phyloP scores from a whole-genome alignment of 768 basidiomycete genomes.

The Polyporus arcularius region DNA sequence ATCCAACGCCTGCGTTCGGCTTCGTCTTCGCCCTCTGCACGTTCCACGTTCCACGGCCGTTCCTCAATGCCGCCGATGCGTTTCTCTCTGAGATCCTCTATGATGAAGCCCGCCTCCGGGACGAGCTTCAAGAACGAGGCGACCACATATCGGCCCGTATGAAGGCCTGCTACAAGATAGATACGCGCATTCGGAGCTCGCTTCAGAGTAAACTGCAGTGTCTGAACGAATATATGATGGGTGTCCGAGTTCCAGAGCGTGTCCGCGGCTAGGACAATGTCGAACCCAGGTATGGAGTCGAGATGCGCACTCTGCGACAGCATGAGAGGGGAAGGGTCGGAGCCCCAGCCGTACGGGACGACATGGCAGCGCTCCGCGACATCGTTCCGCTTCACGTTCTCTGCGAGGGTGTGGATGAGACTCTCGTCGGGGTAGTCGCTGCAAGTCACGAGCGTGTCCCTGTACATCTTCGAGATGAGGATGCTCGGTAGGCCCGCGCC shows the following conservation, averaged over 20 bases:
- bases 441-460: constrained; percentile 44
- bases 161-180: constrained; percentile 72
- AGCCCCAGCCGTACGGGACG: constrained; percentile 67
- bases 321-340: constrained; percentile 40
- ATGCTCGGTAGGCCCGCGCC: constrained; percentile 77
- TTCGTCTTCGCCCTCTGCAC: constrained; percentile 61
- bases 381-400: constrained; percentile 56
- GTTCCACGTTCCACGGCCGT: constrained; percentile 54
- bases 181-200: constrained; percentile 47
- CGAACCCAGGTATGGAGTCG: constrained; percentile 40
- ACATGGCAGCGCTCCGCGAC: constrained; percentile 50
- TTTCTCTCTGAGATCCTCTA: constrained; percentile 50
- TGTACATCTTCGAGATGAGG: constrained; percentile 53
- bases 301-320: constrained; percentile 22
- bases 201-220: constrained; percentile 51
- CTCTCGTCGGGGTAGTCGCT: constrained; percentile 74
- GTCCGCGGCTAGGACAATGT: constrained; percentile 72
- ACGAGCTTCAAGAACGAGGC: constrained; percentile 55
- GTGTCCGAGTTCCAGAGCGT: constrained; percentile 75
- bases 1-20: constrained; percentile 71
- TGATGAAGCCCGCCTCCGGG: constrained; percentile 41
- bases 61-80: constrained; percentile 40
- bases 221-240: constrained; percentile 54
- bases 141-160: constrained; percentile 76
- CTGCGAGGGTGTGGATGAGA: constrained; percentile 56